phyloP scores from a whole-genome alignment of 345 rosid genomes.

The Sapria himalayana region DNA sequence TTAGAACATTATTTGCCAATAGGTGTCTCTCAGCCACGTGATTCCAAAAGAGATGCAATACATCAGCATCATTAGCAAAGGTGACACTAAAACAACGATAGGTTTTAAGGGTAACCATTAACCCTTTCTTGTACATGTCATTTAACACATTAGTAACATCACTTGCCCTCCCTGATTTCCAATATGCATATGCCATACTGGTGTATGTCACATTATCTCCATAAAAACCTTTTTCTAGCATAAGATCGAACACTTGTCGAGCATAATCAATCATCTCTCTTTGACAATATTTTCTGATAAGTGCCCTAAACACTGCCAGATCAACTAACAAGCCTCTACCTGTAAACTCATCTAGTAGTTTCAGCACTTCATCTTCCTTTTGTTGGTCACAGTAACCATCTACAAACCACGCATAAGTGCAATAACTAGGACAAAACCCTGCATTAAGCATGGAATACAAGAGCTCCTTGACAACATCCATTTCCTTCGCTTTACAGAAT shows the following conservation, averaged over 20 bases:
- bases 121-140: constrained; percentile 52
- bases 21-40: constrained; percentile 39
- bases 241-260: constrained; percentile 23
- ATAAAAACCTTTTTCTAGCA: constrained; percentile 42
- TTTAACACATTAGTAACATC: constrained; percentile 36
- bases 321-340: constrained; percentile 33
- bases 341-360: constrained; percentile 40
- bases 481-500: constrained; percentile 46
- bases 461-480: constrained; percentile 53
- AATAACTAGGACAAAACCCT: constrained; percentile 61
- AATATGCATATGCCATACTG: constrained; percentile 50
- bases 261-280: constrained; percentile 40
- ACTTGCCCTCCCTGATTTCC: constrained; percentile 48
- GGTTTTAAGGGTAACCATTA: constrained; percentile 50
- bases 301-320: constrained; percentile 56
- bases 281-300: constrained; percentile 70
- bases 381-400: constrained; percentile 40
- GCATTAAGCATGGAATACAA: constrained; percentile 47
- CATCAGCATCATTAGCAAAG: constrained; percentile 23
- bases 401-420: constrained; percentile 63
- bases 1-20: constrained; percentile 38
- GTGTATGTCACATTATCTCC: constrained; percentile 60
- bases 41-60: constrained; percentile 52
- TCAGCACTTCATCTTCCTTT: constrained; percentile 24
- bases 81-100: constrained; percentile 45